Conservation (phyloP, 805 yeast species). For the Ogataea nitratoaversa region DNA sequence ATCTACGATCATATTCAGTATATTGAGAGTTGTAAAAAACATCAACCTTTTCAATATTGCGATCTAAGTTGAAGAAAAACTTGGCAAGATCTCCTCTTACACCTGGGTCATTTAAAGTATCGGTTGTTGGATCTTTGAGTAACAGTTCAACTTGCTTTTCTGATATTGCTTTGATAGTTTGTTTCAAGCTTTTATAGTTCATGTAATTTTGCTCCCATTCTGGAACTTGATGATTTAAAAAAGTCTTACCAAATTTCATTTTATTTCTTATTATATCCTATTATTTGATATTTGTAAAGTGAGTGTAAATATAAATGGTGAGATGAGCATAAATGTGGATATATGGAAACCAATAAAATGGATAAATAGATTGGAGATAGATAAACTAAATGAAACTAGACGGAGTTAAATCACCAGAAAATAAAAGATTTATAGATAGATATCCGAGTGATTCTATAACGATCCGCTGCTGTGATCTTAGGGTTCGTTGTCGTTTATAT, state of each 20-base stretch:
- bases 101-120: slow-evolving; percentile 36
- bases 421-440: no score
- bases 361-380: no score
- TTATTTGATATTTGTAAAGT: background rate
- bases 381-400: no score
- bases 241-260: slow-evolving; percentile 84
- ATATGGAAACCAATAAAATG: no score
- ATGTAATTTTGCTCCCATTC: slow-evolving; percentile 85
- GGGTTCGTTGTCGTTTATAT: no score
- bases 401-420: no score
- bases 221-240: slow-evolving; percentile 83
- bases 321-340: background rate
- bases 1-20: slow-evolving; percentile 68
- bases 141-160: slow-evolving; percentile 35
- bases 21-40: slow-evolving; percentile 70
- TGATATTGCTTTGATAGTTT: slow-evolving; percentile 65
- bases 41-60: slow-evolving; percentile 79
- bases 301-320: background rate
- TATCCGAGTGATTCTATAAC: no score
- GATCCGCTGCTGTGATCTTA: no score
- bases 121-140: slow-evolving; percentile 22
- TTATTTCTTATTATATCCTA: background rate
- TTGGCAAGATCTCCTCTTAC: slow-evolving; percentile 49
- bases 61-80: slow-evolving; percentile 74
- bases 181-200: slow-evolving; percentile 81